These are phyloP conservation scores for Pythium monospermum DNA, from an alignment of 352 stramenopile species.

Conservation along the genomic window DNA sequence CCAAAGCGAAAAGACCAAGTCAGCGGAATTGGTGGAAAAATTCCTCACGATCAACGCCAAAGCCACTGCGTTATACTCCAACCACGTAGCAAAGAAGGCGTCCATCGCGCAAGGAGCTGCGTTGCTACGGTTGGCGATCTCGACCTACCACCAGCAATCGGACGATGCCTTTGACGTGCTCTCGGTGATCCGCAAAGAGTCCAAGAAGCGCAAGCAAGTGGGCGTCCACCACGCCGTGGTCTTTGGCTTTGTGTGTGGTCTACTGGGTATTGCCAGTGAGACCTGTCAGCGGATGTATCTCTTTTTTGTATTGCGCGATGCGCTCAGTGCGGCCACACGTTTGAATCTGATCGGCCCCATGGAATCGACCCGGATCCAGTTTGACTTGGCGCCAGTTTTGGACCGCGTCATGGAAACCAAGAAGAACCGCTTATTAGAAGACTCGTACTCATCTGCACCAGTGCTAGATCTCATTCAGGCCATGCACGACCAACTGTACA, in stretches of 20 bases:
- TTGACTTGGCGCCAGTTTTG: slow-evolving; percentile 38
- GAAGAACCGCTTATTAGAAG: slow-evolving; percentile 52
- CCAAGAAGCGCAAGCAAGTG: slow-evolving; percentile 41
- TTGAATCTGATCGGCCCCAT: slow-evolving; percentile 77
- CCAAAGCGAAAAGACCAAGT: too few relatives aligned
- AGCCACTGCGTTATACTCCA: slow-evolving; percentile 58
- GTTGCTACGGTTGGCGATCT: slow-evolving; percentile 60
- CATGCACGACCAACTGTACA: slow-evolving; percentile 87
- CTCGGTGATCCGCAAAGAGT: slow-evolving; percentile 41
- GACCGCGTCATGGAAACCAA: slow-evolving; percentile 59
- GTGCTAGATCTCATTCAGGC: slow-evolving; percentile 77
- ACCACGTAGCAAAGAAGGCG: slow-evolving; percentile 75
- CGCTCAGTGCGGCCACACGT: slow-evolving; percentile 70
- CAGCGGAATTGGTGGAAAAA: slow-evolving; percentile 31
- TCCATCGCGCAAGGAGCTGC: slow-evolving; percentile 69
- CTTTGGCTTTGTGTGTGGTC: slow-evolving; percentile 58
- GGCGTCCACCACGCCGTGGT: slow-evolving; percentile 65
- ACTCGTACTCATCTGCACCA: slow-evolving; percentile 74
- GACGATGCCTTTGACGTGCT: slow-evolving; percentile 31
- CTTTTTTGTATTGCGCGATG: slow-evolving; percentile 68
- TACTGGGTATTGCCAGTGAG: slow-evolving; percentile 38
- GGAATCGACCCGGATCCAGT: slow-evolving; percentile 65
- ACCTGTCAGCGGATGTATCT: slow-evolving; percentile 72
- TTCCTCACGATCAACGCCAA: slow-evolving; percentile 48
- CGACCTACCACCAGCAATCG: slow-evolving; percentile 33